Conservation (phyloP, 371 early-diverging fungal species). For the Mortierella sp. region DNA sequence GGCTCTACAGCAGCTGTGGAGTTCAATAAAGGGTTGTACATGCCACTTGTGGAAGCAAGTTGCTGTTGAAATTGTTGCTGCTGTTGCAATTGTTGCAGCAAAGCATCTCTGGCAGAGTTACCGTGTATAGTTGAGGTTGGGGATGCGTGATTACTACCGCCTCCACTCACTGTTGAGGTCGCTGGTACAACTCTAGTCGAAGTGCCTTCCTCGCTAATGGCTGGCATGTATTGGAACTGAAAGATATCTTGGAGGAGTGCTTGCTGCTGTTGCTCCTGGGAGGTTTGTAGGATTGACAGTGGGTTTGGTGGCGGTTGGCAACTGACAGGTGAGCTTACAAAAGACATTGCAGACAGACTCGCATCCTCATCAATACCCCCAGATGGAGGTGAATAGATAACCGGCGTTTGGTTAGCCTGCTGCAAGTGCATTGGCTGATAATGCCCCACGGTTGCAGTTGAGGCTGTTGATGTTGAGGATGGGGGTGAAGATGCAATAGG, state of each 20-base stretch:
- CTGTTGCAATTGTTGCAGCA: conserved; percentile 1
- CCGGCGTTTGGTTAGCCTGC: conserved; percentile 7
- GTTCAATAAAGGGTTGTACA: conserved; percentile 11
- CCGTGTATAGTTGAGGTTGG: background rate
- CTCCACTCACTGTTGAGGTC: background rate
- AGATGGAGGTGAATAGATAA: conserved; percentile 9
- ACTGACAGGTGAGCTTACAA: conserved; percentile 41
- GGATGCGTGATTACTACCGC: background rate
- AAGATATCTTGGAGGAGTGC: conserved; percentile 12
- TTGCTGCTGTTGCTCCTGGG: conserved; percentile 3
- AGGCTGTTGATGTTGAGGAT: background rate
- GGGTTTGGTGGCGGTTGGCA: conserved; percentile 27
- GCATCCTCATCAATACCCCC: conserved; percentile 12
- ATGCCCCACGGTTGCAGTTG: background rate
- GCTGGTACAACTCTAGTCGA: background rate
- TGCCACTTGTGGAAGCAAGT: background rate
- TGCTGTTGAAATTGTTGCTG: background rate
- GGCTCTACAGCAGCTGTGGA: conserved; percentile 7
- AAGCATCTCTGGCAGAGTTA: background rate
- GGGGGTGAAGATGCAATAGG: background rate
- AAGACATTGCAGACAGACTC: background rate
- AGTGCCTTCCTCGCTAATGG: background rate
- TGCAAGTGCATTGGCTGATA: background rate
- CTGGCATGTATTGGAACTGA: conserved; percentile 14
- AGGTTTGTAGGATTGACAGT: conserved; percentile 6